Base-by-base conservation (phyloP, 2,329 filamentous ascomycete species). In the Ophiostoma ulmi region DNA sequence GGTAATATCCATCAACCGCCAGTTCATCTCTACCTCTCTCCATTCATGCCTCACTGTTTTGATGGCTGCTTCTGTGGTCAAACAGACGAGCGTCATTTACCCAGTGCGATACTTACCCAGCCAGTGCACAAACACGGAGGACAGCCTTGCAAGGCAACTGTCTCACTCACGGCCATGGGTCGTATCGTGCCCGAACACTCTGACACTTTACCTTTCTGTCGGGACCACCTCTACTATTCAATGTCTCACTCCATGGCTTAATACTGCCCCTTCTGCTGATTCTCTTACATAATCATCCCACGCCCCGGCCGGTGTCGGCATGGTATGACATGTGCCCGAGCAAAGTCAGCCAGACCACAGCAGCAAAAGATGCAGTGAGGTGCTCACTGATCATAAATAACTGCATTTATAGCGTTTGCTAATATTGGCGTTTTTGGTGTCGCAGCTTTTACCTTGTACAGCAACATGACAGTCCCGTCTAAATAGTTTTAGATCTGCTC, bases 241-340 rank as follows among this genome's bases (percentile, higher is more conserved):
- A 20, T 48, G 44, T 48, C 44, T 48, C 44, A 48, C 44, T 20
- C 44, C 44, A 48, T 13, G 38, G 10, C 38, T 39, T 39, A 39
- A 10, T 48, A 17, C 44, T n/a, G 44, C 44, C 44, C 13, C 44
- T 48, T n/a, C 17, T 48, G 17, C 17, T 48, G n/a, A 22, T 58
- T 22, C 22, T 58, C n/a, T 58, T 58, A 58, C 52, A 58, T 58
- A 58, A 58, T 58, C 52, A 58, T 58, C 52, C 52, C 52, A 58
- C n/a, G 52, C 22, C 10, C 10, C 11, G 22, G 52, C 52, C 52
- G 52, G 52, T 58, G 52, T 58, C 52, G 52, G 52, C 35, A 64
- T 58, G 52, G 52, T 13, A 58, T 58, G 52, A 26, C 52, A 58
- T 26, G 13, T 58, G 52, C n/a, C 48, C 10, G n/a, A 31, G 31